Evolutionary conservation across 1,139 yeast genomes (phyloP).

Genomic region (Suhomyces yuchorum): DNA sequence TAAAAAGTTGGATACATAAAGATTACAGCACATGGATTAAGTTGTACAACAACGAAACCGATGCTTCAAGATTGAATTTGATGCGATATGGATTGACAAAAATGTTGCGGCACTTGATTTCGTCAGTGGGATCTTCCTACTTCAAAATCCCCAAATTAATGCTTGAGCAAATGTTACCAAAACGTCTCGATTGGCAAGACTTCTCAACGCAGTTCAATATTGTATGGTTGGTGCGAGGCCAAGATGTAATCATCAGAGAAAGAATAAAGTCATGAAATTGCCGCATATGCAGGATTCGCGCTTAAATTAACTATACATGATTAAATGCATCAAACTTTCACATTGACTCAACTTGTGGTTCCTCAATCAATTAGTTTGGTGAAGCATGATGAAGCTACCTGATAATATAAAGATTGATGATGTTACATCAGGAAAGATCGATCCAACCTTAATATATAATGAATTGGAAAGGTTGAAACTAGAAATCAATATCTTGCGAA

Average conservation of each 20-base stretch:
- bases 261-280: slow-evolving; percentile 10
- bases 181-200: slow-evolving; percentile 25
- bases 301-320: neutral
- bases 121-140: slow-evolving; percentile 38
- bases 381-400: slow-evolving; percentile 28
- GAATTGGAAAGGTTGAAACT: slow-evolving; percentile 46
- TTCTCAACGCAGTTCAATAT: slow-evolving; percentile 24
- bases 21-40: slow-evolving; percentile 49
- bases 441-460: slow-evolving; percentile 38
- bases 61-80: slow-evolving; percentile 31
- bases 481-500: slow-evolving; percentile 47
- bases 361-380: neutral
- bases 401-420: slow-evolving; percentile 49
- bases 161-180: slow-evolving; percentile 33
- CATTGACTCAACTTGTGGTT: neutral
- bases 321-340: neutral
- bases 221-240: slow-evolving; percentile 32
- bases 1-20: slow-evolving; percentile 38
- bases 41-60: slow-evolving; percentile 34
- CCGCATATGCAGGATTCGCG: neutral
- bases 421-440: slow-evolving; percentile 46
- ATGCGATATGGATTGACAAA: slow-evolving; percentile 45
- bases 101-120: slow-evolving; percentile 34
- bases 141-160: slow-evolving; percentile 29
- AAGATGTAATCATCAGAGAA: slow-evolving; percentile 28